Evolutionary conservation across 306 rosid species (phyloP).

Genomic region (Sophora flavescens): DNA sequence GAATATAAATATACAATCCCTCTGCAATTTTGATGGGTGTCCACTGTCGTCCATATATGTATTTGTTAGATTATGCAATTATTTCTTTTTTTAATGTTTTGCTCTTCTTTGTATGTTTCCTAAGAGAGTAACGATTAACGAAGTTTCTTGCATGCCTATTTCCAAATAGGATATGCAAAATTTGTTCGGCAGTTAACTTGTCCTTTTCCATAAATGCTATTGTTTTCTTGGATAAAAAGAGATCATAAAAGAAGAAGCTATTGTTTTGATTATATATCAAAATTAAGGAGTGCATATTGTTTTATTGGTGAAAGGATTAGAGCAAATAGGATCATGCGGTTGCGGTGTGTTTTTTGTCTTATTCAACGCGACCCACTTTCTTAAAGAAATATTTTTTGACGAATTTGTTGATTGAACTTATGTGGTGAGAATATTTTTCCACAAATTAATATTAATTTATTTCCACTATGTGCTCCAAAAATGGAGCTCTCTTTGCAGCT

Average conservation of each 20-base stretch:
- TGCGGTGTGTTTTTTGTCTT: too few relatives aligned
- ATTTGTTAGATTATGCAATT: not conserved
- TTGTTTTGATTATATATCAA: not conserved
- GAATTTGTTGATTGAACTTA: too few relatives aligned
- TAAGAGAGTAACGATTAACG: not conserved
- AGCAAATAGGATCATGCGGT: too few relatives aligned
- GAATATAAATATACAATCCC: not conserved
- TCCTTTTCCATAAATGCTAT: not conserved
- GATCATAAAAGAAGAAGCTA: too few relatives aligned
- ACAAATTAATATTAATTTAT: too few relatives aligned
- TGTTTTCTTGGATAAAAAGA: not conserved
- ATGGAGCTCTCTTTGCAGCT: too few relatives aligned
- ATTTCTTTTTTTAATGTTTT: not conserved
- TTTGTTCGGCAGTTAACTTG: not conserved
- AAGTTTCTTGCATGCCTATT: conserved; percentile 15
- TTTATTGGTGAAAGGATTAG: too few relatives aligned
- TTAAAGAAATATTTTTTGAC: too few relatives aligned
- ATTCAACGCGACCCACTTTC: too few relatives aligned
- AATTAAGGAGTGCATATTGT: not conserved
- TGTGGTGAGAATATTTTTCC: too few relatives aligned
- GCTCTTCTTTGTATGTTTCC: not conserved
- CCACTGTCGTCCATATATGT: not conserved
- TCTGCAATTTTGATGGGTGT: not conserved
- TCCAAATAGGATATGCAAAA: not conserved
- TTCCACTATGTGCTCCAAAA: too few relatives aligned